Base-by-base conservation (phyloP, 2,329 filamentous ascomycete species). In the Stagonosporopsis chrysanthemi region DNA sequence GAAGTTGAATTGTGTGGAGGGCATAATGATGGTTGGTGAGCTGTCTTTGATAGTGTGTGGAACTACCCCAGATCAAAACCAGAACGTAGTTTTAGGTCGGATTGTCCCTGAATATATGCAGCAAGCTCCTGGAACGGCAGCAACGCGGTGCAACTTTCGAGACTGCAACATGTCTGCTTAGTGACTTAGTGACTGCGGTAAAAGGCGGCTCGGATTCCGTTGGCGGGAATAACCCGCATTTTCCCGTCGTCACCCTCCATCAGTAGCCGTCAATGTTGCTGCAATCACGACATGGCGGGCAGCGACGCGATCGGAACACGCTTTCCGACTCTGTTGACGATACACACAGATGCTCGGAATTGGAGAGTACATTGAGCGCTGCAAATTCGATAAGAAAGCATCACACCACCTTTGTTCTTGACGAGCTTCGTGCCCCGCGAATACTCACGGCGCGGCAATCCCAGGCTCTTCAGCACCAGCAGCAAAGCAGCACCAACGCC, bases 1-100 rank as follows among this genome's bases (percentile, higher is more conserved):
- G 57, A 84, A 81, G 44, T 75, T 80, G 79, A 90, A 90, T 15
- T 84, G 77, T 29, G 87, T 88, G 69, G 83, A 81, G 63, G 88
- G 87, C 88, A 90, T 90, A 39, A 61, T 77, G 73, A 46, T 64
- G 63, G 56, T 68, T 63, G n/a, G 53, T 63, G 53, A 24, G 46
- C 12, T 24, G 12, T n/a, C 2, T 4, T 4, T 26, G 24, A 26
- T 26, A 26, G 24, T 26, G 24, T 26, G 7, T 36, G 28, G 28
- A 29, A 11, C 11, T 2, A 7, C 11, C 15, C 14, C 31, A 15
- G 31, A 6, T 75, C 52, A 71, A 60, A n/a, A 61, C 62, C n/a
- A 71, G 42, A 15, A 47, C n/a, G 54, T 62, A 68, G 50, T 63
- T 69, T 8, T 19, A 38, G 11, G 26, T 35, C 2, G 33, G 29